phyloP scores from a whole-genome alignment of 192 early-diverging fungal genomes.

The Glomus cerebriforme region DNA sequence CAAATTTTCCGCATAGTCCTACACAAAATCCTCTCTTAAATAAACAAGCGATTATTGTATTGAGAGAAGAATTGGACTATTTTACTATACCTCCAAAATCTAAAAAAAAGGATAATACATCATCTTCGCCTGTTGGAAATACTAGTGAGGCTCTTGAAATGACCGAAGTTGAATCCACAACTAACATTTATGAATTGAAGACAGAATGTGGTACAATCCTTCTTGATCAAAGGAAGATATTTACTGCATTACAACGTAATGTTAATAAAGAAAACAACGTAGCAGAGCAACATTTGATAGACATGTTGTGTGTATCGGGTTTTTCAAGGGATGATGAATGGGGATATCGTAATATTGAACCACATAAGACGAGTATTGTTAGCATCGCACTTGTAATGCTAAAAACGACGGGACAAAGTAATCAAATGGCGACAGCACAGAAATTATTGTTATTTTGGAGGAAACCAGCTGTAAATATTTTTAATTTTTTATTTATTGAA shows the following conservation, averaged over 20 bases:
- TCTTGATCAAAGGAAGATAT: conserved; percentile 68
- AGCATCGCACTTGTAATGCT: conserved; percentile 71
- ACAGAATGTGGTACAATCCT: conserved; percentile 64
- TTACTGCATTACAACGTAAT: conserved; percentile 73
- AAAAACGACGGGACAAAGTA: conserved; percentile 65
- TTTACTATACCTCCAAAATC: conserved; percentile 61
- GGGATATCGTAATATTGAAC: conserved; percentile 75
- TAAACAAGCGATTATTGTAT: conserved; percentile 71
- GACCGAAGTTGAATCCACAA: conserved; percentile 27
- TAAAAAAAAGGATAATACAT: conserved; percentile 1
- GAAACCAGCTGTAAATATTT: conserved; percentile 71
- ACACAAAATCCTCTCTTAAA: conserved; percentile 50
- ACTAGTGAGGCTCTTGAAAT: conserved; percentile 1
- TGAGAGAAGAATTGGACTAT: conserved; percentile 80
- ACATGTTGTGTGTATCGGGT: conserved; percentile 79
- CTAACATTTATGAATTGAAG: conserved; percentile 58
- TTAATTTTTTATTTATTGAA: conserved; percentile 3
- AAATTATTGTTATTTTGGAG: conserved; percentile 78
- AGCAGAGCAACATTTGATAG: conserved; percentile 78
- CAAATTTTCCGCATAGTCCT: conserved; percentile 27
- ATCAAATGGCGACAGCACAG: conserved; percentile 73
- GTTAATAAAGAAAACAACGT: conserved; percentile 67
- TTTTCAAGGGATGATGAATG: conserved; percentile 71
- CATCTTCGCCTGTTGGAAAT: conserved; percentile 3
- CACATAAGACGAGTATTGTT: conserved; percentile 64